Base-by-base conservation (phyloP, 805 yeast genomes). In the Nakazawaea ishiwadae region DNA sequence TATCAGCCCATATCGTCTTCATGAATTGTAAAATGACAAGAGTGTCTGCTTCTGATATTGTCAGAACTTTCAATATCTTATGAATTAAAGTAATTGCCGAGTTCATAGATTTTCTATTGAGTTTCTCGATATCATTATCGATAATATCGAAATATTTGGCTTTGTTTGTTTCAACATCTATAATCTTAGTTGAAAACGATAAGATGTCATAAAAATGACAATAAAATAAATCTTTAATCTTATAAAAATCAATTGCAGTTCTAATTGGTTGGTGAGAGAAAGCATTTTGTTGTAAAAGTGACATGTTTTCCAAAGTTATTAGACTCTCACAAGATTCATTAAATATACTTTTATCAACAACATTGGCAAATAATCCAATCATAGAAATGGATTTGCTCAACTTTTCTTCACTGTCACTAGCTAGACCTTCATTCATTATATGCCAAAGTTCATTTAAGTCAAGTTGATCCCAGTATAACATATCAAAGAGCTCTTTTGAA, bases 1-100 rank as follows among this genome's bases (percentile, higher is more conserved):
- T 53, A 17, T 68, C 71, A 4, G 60, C 62, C 93, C 96, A 86
- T 15, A 84, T 65, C 0, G 58, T 52, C 1, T 59, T 51, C 31
- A 75, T 44, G 14, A 68, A 59, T 2, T 56, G 60, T 12, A 66
- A 54, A 16, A 73, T 39, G 3, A 4, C 0, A 3, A 28, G 12
- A 0, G 50, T 50, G 30, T 57, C 54, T 1, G 6, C 41, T 1
- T 46, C 43, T 1, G 48, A 40, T 1, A 52, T 18, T 17, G 12
- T 10, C 23, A 31, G 31, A 1, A 32, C n/a, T 6, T 31, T 36
- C 7, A 52, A 44, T 1, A 55, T 32, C 4, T 31, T 19, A 2
- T 14, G 11, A 17, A 48, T 5, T 33, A 52, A 9, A 2, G 31
- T 30, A 40, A 55, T 43, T 39, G 53, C 44, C 8, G 51, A 46